Evolutionary conservation across 768 basidiomycete species (phyloP).

Genomic region (Tulasnella sp.): DNA sequence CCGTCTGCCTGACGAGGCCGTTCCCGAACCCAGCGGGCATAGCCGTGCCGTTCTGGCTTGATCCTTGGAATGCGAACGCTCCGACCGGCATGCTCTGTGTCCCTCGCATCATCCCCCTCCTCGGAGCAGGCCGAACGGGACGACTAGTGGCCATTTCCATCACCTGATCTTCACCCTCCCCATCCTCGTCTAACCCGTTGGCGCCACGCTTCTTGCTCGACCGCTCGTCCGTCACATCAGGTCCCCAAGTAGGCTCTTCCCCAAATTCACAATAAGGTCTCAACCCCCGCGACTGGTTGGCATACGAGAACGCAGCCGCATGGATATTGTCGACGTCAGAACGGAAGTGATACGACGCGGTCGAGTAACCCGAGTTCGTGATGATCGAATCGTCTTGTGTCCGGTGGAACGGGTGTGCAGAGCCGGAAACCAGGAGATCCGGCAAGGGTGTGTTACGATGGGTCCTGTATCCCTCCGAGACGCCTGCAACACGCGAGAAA

Average conservation of each 20-base stretch:
- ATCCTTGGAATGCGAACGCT: slow-evolving; percentile 2
- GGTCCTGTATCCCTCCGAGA: slow-evolving; percentile 12
- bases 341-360: not conserved
- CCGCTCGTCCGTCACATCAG: not conserved
- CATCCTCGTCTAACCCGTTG: slow-evolving; percentile 3
- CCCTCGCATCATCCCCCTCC: not conserved
- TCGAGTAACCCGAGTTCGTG: not conserved
- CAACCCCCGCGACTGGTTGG: not conserved
- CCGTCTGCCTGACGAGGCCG: not conserved
- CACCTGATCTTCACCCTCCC: not conserved
- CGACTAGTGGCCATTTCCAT: slow-evolving; percentile 1
- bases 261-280: slow-evolving; percentile 1
- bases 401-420: not conserved
- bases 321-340: slow-evolving; percentile 5
- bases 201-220: not conserved
- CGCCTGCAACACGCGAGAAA: not conserved
- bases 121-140: not conserved
- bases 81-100: slow-evolving; percentile 11
- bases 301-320: not conserved
- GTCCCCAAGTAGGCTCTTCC: slow-evolving; percentile 6
- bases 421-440: not conserved
- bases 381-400: no score
- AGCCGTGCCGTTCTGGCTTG: not conserved
- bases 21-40: not conserved
- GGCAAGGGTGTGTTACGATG: not conserved